A percentile compares a stretch with the other conserved stretches of the same genome.
Evolutionary conservation across 2,329 filamentous ascomycete species (phyloP).

Genomic region (Ascochyta clinopodiicola): DNA sequence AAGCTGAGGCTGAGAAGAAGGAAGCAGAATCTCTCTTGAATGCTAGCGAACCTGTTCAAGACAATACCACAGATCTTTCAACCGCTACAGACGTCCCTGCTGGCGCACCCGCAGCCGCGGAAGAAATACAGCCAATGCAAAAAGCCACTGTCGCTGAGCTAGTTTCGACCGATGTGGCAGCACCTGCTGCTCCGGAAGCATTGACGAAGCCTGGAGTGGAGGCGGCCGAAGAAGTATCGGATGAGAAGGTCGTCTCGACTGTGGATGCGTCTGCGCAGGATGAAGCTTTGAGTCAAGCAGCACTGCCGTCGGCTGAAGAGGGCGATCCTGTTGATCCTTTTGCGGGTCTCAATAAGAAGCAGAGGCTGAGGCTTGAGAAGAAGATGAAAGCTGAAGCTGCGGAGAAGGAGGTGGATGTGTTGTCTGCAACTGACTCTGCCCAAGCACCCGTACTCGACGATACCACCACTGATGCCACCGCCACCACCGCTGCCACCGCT

Average conservation of each 20-base stretch:
- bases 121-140: not conserved
- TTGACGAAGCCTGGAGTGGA: not conserved
- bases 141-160: not conserved
- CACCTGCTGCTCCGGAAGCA: not conserved
- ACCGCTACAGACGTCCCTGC: not conserved
- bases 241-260: not conserved
- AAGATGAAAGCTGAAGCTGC: slow-evolving; percentile 43
- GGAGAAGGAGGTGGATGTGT: slow-evolving; percentile 1
- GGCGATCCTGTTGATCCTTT: slow-evolving; percentile 35
- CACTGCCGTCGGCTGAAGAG: not conserved
- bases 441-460: not conserved
- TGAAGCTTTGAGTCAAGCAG: not conserved
- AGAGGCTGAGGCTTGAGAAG: slow-evolving; percentile 37
- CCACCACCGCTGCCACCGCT: not conserved
- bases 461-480: not conserved
- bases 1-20: slow-evolving; percentile 25
- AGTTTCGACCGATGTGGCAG: not conserved
- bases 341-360: slow-evolving; percentile 35
- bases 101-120: not conserved
- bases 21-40: not conserved
- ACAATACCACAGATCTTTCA: not conserved
- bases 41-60: not conserved
- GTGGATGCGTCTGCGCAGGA: not conserved
- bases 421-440: not conserved
- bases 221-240: not conserved